These are phyloP conservation scores for Penicillium sp. DNA, from an alignment of 2,329 filamentous ascomycete species.

Conservation along the genomic window DNA sequence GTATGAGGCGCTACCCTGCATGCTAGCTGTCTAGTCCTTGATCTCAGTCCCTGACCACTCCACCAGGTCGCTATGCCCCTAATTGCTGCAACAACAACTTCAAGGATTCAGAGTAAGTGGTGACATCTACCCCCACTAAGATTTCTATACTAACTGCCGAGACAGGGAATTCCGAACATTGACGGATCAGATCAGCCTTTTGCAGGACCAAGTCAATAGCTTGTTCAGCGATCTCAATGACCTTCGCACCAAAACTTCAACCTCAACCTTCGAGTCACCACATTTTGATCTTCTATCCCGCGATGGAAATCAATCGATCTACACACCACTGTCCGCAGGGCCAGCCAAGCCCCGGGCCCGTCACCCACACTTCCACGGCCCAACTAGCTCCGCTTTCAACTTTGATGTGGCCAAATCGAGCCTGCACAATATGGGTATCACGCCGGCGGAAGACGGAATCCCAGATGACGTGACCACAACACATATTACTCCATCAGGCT, in stretches of 20 bases:
- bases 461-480: slow-evolving; percentile 56
- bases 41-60: slow-evolving; percentile 3
- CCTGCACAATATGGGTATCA: slow-evolving; percentile 84
- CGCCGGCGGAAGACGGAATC: slow-evolving; percentile 55
- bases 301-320: slow-evolving; percentile 40
- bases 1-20: slow-evolving; percentile 25
- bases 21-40: not conserved
- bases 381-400: slow-evolving; percentile 80
- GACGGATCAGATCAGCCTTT: slow-evolving; percentile 65
- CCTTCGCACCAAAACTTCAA: slow-evolving; percentile 52
- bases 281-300: slow-evolving; percentile 36
- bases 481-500: slow-evolving; percentile 51
- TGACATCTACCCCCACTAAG: not conserved
- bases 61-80: slow-evolving; percentile 57
- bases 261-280: slow-evolving; percentile 33
- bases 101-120: slow-evolving; percentile 72
- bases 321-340: slow-evolving; percentile 38
- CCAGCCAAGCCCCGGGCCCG: slow-evolving; percentile 50
- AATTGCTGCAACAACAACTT: slow-evolving; percentile 72
- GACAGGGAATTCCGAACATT: slow-evolving; percentile 74
- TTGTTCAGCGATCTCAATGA: slow-evolving; percentile 69
- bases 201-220: slow-evolving; percentile 80
- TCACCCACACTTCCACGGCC: slow-evolving; percentile 70
- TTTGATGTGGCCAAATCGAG: slow-evolving; percentile 84
- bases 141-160: slow-evolving; percentile 3